Percentiles rank a stretch among this genome's conserved stretches.
phyloP scores from a whole-genome alignment of 2,329 filamentous ascomycete species.

The Diaporthe sp. region DNA sequence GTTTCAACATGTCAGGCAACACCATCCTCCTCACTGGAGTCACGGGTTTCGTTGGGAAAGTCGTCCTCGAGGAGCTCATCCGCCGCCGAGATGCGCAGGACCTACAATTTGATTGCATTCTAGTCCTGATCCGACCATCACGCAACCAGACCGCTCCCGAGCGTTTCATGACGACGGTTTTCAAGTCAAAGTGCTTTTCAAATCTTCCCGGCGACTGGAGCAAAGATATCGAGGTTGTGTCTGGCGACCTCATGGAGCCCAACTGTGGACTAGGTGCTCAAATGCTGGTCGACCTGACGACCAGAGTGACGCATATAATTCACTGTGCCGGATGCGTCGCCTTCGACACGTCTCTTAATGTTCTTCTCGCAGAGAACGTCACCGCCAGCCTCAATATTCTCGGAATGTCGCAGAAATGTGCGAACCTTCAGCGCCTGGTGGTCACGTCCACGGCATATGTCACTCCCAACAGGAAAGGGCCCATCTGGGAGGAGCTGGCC shows the following conservation, averaged over 20 bases:
- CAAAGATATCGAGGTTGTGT: conserved; percentile 26
- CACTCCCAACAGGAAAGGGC: conserved; percentile 32
- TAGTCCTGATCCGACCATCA: conserved; percentile 31
- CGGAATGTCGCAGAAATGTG: conserved; percentile 25
- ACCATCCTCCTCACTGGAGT: conserved; percentile 39
- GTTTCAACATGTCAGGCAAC: background rate
- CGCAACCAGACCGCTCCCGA: conserved; percentile 18
- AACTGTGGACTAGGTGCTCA: conserved; percentile 28
- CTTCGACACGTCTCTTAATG: conserved; percentile 34
- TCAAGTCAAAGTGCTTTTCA: conserved; percentile 36
- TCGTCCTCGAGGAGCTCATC: conserved; percentile 39
- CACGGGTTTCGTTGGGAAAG: conserved; percentile 40
- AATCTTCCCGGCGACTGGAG: conserved; percentile 31
- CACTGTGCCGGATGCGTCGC: conserved; percentile 38
- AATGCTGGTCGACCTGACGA: background rate
- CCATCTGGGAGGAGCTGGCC: conserved; percentile 36
- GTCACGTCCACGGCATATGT: conserved; percentile 39
- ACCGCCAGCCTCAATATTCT: conserved; percentile 37
- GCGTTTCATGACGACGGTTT: conserved; percentile 26
- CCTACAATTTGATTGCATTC: conserved; percentile 30
- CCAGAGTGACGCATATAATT: conserved; percentile 38
- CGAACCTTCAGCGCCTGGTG: conserved; percentile 30
- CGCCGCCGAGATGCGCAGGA: conserved; percentile 8
- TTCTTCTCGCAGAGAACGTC: conserved; percentile 37
- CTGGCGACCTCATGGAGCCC: conserved; percentile 36